phyloP scores from a whole-genome alignment of 192 early-diverging fungal genomes.

The Dissophora globulifera region DNA sequence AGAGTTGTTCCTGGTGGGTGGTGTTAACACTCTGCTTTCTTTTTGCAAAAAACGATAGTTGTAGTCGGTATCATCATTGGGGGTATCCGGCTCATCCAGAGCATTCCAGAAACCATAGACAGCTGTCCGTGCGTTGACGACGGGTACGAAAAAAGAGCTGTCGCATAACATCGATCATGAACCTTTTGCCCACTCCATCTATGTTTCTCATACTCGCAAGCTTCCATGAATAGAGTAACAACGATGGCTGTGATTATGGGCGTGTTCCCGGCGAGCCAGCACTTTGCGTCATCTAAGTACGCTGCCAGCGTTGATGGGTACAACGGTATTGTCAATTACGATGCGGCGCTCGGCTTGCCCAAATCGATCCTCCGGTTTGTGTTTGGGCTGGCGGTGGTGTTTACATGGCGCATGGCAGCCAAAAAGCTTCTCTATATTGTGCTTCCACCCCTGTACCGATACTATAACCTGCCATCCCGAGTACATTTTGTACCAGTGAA shows the following conservation, averaged over 20 bases:
- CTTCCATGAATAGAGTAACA: constrained; percentile 33
- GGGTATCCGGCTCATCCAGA: constrained; percentile 46
- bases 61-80: constrained; percentile 10
- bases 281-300: constrained; percentile 38
- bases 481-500: constrained; percentile 46
- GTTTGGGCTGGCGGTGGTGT: constrained; percentile 61
- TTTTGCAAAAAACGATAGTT: constrained; percentile 21
- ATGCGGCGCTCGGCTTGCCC: constrained; percentile 18
- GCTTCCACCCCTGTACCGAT: constrained; percentile 62
- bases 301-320: constrained; percentile 23
- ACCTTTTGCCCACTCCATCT: no score
- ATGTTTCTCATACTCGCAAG: neutral
- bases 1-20: no score
- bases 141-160: no score
- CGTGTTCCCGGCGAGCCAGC: constrained; percentile 46
- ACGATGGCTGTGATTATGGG: constrained; percentile 52
- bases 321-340: constrained; percentile 41
- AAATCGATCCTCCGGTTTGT: constrained; percentile 41
- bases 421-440: constrained; percentile 60
- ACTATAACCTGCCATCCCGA: constrained; percentile 62
- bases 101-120: constrained; percentile 71
- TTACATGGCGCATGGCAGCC: constrained; percentile 61
- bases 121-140: constrained; percentile 82
- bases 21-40: no score
- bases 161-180: no score